A percentile compares a stretch with the other conserved stretches of the same genome.
These are phyloP conservation scores for Globisporangium abappressorium DNA, from an alignment of 352 stramenopile genomes.

Conservation along the genomic window DNA sequence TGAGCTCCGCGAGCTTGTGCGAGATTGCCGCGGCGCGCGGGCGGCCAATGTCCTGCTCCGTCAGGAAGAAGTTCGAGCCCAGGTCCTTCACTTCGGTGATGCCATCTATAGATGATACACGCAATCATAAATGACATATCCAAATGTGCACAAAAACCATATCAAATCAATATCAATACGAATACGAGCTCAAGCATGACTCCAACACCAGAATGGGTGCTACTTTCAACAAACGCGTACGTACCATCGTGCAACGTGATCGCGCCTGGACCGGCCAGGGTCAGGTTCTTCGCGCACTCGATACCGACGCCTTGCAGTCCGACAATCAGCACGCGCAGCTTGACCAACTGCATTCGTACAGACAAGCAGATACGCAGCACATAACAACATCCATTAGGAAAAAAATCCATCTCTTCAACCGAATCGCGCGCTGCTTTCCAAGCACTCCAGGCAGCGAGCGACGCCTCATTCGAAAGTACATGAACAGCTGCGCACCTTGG, in stretches of 20 bases:
- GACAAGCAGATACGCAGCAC: neutral
- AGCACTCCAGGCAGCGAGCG: neutral
- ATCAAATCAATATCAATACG: neutral
- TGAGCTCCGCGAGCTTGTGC: slow-evolving; percentile 89
- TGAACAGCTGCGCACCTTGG: slow-evolving; percentile 53
- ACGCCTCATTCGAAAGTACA: slow-evolving; percentile 13
- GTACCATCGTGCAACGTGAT: slow-evolving; percentile 87
- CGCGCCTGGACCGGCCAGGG: slow-evolving; percentile 82
- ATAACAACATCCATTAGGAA: slow-evolving; percentile 2
- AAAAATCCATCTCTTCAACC: neutral
- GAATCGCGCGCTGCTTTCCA: neutral
- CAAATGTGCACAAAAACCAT: neutral
- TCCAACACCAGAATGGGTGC: neutral
- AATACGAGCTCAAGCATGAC: neutral
- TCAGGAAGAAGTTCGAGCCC: slow-evolving; percentile 93
- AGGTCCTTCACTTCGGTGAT: slow-evolving; percentile 80
- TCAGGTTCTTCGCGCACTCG: slow-evolving; percentile 93
- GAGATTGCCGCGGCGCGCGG: slow-evolving; percentile 57
- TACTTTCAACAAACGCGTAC: neutral
- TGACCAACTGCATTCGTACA: slow-evolving; percentile 45
- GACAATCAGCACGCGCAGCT: slow-evolving; percentile 84
- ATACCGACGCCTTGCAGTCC: slow-evolving; percentile 85
- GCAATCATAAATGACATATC: neutral
- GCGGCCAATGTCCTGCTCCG: slow-evolving; percentile 72
- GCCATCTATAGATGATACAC: slow-evolving; percentile 37